A percentile compares a stretch with the other conserved stretches of the same genome.
Conservation (phyloP, 2,329 filamentous ascomycete genomes). For the Karstenula rhodostoma region DNA sequence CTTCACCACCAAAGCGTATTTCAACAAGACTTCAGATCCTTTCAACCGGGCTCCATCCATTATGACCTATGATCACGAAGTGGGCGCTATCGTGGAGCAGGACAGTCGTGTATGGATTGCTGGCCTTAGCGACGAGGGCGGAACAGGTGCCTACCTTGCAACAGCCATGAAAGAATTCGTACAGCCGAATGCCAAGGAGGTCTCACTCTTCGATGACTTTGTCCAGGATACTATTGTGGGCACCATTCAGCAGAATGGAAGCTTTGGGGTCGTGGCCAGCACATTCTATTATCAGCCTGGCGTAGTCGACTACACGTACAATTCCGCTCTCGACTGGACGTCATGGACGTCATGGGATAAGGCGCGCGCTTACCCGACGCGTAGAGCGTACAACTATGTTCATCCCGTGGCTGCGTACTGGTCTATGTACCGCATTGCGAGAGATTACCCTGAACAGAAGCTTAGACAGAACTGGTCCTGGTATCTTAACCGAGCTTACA, state of each 20-base stretch:
- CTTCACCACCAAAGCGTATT: conserved; percentile 63
- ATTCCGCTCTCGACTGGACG: conserved; percentile 56
- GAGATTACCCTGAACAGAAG: conserved; percentile 57
- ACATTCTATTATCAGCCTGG: conserved; percentile 65
- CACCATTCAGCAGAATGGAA: conserved; percentile 52
- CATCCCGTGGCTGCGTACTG: conserved; percentile 66
- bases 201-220: conserved; percentile 64
- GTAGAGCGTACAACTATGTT: conserved; percentile 67
- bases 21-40: conserved; percentile 60
- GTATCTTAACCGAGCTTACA: conserved; percentile 65
- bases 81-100: conserved; percentile 52
- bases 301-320: conserved; percentile 56
- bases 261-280: conserved; percentile 62
- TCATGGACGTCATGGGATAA: conserved; percentile 63
- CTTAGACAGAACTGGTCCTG: conserved; percentile 58
- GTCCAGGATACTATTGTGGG: conserved; percentile 61
- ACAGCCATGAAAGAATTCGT: conserved; percentile 63
- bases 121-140: conserved; percentile 67
- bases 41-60: conserved; percentile 64
- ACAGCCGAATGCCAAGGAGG: conserved; percentile 59
- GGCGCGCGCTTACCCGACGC: conserved; percentile 54
- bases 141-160: conserved; percentile 64
- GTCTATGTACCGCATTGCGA: conserved; percentile 64
- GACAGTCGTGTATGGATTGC: conserved; percentile 64
- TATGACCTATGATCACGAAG: conserved; percentile 62